Percentiles rank a stretch among this genome's conserved stretches.
These are phyloP conservation scores for Aspergillus sclerotialis DNA, from an alignment of 2,329 filamentous ascomycete genomes.

Conservation along the genomic window DNA sequence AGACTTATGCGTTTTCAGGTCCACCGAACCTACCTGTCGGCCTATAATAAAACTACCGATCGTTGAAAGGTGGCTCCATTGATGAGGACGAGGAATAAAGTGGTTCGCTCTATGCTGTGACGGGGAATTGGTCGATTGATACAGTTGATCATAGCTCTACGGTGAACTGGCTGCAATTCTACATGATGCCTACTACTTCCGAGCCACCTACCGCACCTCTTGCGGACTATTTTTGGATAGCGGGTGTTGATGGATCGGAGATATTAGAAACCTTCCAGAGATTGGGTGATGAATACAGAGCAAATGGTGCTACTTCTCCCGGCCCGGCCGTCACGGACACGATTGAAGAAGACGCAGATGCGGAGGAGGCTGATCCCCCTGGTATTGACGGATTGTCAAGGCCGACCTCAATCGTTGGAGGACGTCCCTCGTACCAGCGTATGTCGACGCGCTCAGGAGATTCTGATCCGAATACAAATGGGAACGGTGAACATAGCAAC, in stretches of 20 bases:
- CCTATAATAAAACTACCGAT: conserved; percentile 9
- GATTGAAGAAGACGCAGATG: conserved; percentile 53
- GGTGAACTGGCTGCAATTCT: conserved; percentile 9
- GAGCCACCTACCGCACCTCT: conserved; percentile 48
- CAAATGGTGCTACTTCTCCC: conserved; percentile 26
- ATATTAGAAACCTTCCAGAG: conserved; percentile 37
- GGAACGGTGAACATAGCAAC: conserved; percentile 47
- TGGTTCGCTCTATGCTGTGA: conserved; percentile 2
- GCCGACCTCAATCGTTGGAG: conserved; percentile 29
- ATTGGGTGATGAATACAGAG: conserved; percentile 37
- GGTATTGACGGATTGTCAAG: conserved; percentile 27
- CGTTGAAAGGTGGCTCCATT: conserved; percentile 9
- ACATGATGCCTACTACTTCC: conserved; percentile 26
- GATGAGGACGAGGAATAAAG: conserved; percentile 6
- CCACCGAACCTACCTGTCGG: conserved; percentile 6
- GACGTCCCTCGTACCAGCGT: conserved; percentile 36
- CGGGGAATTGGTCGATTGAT: not conserved
- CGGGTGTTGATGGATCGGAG: conserved; percentile 42
- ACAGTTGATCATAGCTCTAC: conserved; percentile 12
- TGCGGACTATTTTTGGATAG: conserved; percentile 62
- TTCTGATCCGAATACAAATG: conserved; percentile 33
- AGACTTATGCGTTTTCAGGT: conserved; percentile 16
- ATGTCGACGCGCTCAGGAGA: conserved; percentile 45
- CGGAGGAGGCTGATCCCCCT: conserved; percentile 44
- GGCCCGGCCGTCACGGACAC: conserved; percentile 45